Evolutionary conservation across 2,329 filamentous ascomycete species (phyloP).

Genomic region (Ophiostoma montium): DNA sequence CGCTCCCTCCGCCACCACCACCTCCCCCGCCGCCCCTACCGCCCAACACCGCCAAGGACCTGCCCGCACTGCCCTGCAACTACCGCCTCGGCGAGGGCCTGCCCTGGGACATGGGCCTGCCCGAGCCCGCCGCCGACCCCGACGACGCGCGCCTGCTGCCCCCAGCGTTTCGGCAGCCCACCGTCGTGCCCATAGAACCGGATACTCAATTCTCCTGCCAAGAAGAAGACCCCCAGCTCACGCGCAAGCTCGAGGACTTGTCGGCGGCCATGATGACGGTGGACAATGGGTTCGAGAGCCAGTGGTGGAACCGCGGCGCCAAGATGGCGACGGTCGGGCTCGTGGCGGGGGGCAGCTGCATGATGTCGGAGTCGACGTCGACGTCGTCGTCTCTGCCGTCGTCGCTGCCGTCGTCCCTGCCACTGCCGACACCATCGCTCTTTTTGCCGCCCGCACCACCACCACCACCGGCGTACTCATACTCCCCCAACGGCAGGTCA

Average conservation of each 20-base stretch:
- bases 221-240: conserved; percentile 5
- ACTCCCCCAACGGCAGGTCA: too few relatives aligned
- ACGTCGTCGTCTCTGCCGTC: conserved; percentile 2
- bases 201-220: too few relatives aligned
- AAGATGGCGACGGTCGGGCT: neutral
- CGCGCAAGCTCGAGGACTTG: conserved; percentile 31
- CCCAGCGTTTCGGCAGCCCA: conserved; percentile 6
- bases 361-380: neutral
- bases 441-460: neutral
- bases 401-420: neutral
- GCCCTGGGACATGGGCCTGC: conserved; percentile 29
- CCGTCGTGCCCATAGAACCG: conserved; percentile 7
- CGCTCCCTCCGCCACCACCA: conserved; percentile 22
- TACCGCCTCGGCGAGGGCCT: conserved; percentile 33
- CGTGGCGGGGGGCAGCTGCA: neutral
- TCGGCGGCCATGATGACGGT: conserved; percentile 41
- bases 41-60: conserved; percentile 22
- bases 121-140: conserved; percentile 18
- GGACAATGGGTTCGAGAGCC: conserved; percentile 43
- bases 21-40: conserved; percentile 19
- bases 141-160: conserved; percentile 12
- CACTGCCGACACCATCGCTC: neutral
- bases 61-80: conserved; percentile 25
- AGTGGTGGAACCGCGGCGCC: conserved; percentile 40
- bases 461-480: too few relatives aligned